Evolutionary conservation across 2,329 filamentous ascomycete species (phyloP), one percentile per base, ranked within the genome.

Genomic region (Sclerotinia sclerotiorum): DNA sequence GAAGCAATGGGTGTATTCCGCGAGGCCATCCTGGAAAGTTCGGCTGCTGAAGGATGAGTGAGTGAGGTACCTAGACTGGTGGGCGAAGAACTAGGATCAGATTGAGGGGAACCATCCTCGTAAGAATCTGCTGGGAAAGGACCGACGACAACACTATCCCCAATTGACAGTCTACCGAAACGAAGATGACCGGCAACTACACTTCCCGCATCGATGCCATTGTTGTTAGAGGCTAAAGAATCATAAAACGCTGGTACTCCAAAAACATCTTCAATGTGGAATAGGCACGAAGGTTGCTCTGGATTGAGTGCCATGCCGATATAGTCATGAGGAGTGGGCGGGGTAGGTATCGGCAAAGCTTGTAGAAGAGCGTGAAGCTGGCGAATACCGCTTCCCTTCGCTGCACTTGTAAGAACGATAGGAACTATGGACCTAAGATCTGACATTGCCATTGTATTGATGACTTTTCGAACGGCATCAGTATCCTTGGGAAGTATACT

Each of bases 261-360:
- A 78, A 97, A 98, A 1, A 93, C 88, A 73, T 97, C 94, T 76
- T 98, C 94, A 32, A 98, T 86, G 76, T 97, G 91, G 75, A 98
- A 98, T 2, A 97, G 80, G 46, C 86, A 86, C 5, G 82, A 81
- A 1, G 88, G 86, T 67, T 86, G 84, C 69, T 88, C 83, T 0
- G 87, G 86, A 69, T 88, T 87, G 65, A 87, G 76, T 54, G 81
- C 80, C 24, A 65, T 69, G 1, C 84, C 84, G n/a, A 84, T 79
- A 70, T 83, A 86, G 72, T 88, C 85, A 62, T 81, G 81, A 0
- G 84, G 77, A 1, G 84, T 85, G 10, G 84, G 84, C 0, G 79
- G 74, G 1, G 83, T 80, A 8, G 90, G 89, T 29, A 94, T 83
- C 0, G 94, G 94, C 52, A 99, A 82, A 67, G 85, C 86, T 69